Conservation (phyloP, 2,329 filamentous ascomycete species). For the Gnomoniopsis sp. region DNA sequence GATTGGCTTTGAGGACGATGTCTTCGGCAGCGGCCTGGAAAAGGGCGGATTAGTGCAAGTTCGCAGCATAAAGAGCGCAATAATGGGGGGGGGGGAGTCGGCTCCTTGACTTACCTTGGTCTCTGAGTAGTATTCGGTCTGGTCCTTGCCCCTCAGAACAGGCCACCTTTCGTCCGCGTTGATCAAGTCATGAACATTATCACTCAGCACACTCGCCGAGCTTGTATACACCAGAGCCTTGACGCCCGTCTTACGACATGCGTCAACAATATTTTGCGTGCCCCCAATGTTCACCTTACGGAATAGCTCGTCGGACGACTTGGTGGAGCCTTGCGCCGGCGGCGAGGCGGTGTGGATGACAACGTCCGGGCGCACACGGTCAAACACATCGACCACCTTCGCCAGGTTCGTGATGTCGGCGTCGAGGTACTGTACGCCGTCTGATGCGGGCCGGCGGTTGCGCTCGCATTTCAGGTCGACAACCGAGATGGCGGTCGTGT, state of each 20-base stretch:
- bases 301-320: conserved; percentile 60
- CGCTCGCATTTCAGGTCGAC: conserved; percentile 68
- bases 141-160: conserved; percentile 65
- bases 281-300: conserved; percentile 85
- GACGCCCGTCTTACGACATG: conserved; percentile 66
- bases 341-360: conserved; percentile 91
- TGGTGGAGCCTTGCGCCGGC: conserved; percentile 48
- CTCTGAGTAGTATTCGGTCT: conserved; percentile 82
- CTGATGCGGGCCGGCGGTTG: conserved; percentile 59
- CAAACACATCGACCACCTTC: conserved; percentile 61
- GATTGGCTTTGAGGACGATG: conserved; percentile 74
- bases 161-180: conserved; percentile 86
- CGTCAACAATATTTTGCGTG: conserved; percentile 73
- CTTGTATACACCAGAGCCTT: conserved; percentile 88
- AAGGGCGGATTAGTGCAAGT: background rate
- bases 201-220: conserved; percentile 80
- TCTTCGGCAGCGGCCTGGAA: conserved; percentile 71
- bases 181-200: conserved; percentile 73
- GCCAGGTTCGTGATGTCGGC: conserved; percentile 71
- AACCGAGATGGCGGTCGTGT: conserved; percentile 57
- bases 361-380: conserved; percentile 67
- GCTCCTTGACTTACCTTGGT: conserved; percentile 67
- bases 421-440: conserved; percentile 65
- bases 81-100: background rate
- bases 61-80: background rate